Percentiles rank a stretch among this genome's conserved stretches.
Conservation (phyloP, 768 basidiomycete genomes). For the Lyophyllum shimeji region DNA sequence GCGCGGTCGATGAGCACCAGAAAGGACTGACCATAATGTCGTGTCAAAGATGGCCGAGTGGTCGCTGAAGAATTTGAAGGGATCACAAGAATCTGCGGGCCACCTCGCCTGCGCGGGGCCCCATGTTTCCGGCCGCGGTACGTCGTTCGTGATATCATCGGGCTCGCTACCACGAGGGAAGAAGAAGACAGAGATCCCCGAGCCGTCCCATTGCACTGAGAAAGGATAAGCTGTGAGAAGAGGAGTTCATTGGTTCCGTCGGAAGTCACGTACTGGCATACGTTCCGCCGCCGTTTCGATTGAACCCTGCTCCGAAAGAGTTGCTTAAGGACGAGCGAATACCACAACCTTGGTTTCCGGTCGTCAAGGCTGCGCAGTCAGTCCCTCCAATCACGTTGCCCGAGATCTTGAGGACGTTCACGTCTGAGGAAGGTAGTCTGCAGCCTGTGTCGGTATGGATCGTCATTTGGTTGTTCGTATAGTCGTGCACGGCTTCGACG, state of each 20-base stretch:
- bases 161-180: slow-evolving; percentile 78
- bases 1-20: background rate
- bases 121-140: slow-evolving; percentile 79
- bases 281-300: slow-evolving; percentile 81
- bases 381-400: slow-evolving; percentile 68
- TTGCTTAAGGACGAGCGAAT: slow-evolving; percentile 56
- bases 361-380: slow-evolving; percentile 69
- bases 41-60: slow-evolving; percentile 85
- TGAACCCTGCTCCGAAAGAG: slow-evolving; percentile 87
- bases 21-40: slow-evolving; percentile 67
- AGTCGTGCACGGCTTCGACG: slow-evolving; percentile 79
- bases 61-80: slow-evolving; percentile 74
- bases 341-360: slow-evolving; percentile 82
- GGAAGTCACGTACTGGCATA: slow-evolving; percentile 72
- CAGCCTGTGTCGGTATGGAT: slow-evolving; percentile 80
- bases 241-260: background rate
- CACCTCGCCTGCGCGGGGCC: slow-evolving; percentile 76
- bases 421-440: slow-evolving; percentile 48
- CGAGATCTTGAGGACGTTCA: slow-evolving; percentile 51
- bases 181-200: slow-evolving; percentile 79
- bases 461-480: slow-evolving; percentile 80
- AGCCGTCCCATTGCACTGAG: slow-evolving; percentile 76
- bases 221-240: background rate
- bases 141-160: slow-evolving; percentile 66
- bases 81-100: slow-evolving; percentile 73